Evolutionary conservation across 495 filamentous ascomycete genomes (phyloP).

Genomic region (Aspergillus egyptiacus): DNA sequence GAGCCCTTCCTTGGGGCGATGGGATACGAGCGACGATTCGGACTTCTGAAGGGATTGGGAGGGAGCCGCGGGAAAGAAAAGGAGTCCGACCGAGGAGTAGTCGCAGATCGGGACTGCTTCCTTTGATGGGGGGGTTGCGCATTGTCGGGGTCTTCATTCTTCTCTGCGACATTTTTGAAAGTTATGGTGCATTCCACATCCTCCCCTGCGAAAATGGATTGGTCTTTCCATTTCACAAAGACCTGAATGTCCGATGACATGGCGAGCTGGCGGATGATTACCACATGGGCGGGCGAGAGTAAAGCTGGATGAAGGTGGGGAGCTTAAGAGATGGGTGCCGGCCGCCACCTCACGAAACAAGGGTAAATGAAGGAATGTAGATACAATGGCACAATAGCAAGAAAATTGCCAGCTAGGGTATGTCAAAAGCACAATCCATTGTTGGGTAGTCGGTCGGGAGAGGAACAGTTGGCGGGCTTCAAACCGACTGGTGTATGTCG

Average conservation of each 20-base stretch:
- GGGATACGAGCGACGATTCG: constrained; percentile 34
- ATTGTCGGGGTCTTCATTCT: constrained; percentile 26
- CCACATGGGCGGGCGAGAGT: constrained; percentile 30
- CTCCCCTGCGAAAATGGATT: constrained; percentile 91
- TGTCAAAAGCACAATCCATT: constrained; percentile 21
- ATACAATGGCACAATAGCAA: background rate
- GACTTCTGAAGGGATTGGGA: constrained; percentile 32
- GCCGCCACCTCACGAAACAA: constrained; percentile 18
- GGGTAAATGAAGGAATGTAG: constrained; percentile 1
- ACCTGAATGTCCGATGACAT: constrained; percentile 74
- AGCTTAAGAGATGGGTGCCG: constrained; percentile 20
- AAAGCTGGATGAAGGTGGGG: constrained; percentile 17
- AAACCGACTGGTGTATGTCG: background rate
- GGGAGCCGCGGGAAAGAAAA: constrained; percentile 41
- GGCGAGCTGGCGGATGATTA: constrained; percentile 31
- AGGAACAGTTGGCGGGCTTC: background rate
- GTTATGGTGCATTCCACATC: constrained; percentile 91
- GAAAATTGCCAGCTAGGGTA: constrained; percentile 22
- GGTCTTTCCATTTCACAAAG: constrained; percentile 87
- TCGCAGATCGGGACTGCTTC: constrained; percentile 41
- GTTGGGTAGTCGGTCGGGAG: constrained; percentile 5
- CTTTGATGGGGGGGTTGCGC: constrained; percentile 36
- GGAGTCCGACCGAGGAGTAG: constrained; percentile 33
- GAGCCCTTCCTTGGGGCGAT: constrained; percentile 31
- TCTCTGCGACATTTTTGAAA: constrained; percentile 78